Evolutionary conservation across 2,329 filamentous ascomycete genomes (phyloP).

Genomic region (Conoideocrella luteorostrata): DNA sequence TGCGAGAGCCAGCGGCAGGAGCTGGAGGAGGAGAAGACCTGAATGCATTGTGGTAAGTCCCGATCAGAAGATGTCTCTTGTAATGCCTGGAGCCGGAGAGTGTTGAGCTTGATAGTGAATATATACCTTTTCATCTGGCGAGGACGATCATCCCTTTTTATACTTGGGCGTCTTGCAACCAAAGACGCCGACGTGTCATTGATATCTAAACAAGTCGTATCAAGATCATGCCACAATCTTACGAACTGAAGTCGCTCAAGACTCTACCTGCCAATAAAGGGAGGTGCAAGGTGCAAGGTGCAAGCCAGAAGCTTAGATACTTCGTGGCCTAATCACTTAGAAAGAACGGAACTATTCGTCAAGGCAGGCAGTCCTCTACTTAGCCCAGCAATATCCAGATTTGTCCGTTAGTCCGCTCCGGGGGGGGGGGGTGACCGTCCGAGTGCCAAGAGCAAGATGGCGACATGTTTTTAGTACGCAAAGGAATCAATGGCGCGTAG

Average conservation of each 20-base stretch:
- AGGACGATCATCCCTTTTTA: not conserved
- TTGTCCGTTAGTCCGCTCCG: not conserved
- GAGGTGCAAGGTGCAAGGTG: not conserved
- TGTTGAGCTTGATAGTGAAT: not conserved
- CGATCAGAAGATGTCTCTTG: not conserved
- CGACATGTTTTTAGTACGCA: not conserved
- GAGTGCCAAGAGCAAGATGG: too few relatives aligned
- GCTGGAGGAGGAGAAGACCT: constrained; percentile 12
- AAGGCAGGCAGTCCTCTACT: too few relatives aligned
- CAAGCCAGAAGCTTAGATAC: too few relatives aligned
- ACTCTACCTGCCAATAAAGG: not conserved
- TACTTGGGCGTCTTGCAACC: not conserved
- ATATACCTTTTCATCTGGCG: not conserved
- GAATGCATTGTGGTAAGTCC: not conserved
- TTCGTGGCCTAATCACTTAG: too few relatives aligned
- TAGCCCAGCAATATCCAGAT: too few relatives aligned
- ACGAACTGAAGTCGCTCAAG: too few relatives aligned
- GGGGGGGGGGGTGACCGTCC: too few relatives aligned
- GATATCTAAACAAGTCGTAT: too few relatives aligned
- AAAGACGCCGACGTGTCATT: too few relatives aligned
- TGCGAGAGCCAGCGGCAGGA: constrained; percentile 16
- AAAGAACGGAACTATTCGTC: too few relatives aligned
- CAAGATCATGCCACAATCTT: too few relatives aligned
- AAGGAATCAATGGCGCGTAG: not conserved
- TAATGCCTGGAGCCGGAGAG: not conserved